Percentiles rank a stretch among this genome's conserved stretches.
phyloP scores from a whole-genome alignment of 2,329 filamentous ascomycete species.

The Colletotrichum viniferum region DNA sequence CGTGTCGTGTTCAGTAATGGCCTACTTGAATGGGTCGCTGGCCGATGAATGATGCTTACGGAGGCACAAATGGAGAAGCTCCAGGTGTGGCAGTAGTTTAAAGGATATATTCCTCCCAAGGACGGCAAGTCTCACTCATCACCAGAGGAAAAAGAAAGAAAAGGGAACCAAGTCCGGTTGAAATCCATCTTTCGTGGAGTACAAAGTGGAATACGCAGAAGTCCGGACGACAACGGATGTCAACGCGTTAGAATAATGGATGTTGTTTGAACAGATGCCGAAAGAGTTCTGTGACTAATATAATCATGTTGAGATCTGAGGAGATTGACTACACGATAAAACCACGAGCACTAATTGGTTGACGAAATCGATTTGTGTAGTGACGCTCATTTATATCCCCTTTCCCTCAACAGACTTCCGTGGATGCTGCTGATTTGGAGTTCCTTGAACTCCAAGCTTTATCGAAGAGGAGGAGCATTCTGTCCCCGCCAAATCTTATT shows the following conservation, averaged over 20 bases:
- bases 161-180: no score
- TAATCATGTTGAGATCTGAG: no score
- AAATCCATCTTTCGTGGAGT: neutral
- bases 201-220: neutral
- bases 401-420: no score
- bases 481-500: no score
- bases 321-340: no score
- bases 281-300: neutral
- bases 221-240: neutral
- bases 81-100: neutral
- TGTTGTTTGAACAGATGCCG: neutral
- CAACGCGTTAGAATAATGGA: neutral
- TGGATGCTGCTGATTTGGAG: no score
- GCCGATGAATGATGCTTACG: neutral
- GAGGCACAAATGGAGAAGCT: neutral
- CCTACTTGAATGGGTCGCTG: fast-evolving
- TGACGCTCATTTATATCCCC: no score
- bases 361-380: no score
- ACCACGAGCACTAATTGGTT: no score
- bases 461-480: fast-evolving
- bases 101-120: neutral
- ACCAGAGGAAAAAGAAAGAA: no score
- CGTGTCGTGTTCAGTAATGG: fast-evolving
- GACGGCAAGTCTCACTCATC: neutral
- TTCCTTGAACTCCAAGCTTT: no score